Base-by-base conservation (phyloP, 2,329 filamentous ascomycete genomes). In the Drechslerella coelobrocha region DNA sequence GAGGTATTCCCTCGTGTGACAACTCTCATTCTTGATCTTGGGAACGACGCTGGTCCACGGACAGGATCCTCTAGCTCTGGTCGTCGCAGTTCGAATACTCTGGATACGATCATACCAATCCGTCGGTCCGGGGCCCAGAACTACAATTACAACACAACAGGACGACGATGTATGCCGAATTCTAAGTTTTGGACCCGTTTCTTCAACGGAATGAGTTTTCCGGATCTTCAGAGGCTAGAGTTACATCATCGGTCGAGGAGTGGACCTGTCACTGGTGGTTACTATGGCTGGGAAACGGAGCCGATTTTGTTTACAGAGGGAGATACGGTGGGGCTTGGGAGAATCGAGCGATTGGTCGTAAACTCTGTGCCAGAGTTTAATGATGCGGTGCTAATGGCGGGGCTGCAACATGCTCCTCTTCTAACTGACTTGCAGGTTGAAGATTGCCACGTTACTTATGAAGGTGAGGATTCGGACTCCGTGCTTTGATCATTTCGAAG, bases 171-270 rank as follows among this genome's bases (percentile, higher is more conserved):
- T 23, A 39, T 24, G 19, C 74, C 74, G 10, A 74, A 72, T 23
- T 2, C 54, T 12, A 61, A 73, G 26, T 75, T 75, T 54, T 75
- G 74, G 74, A 73, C 68, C 21, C 73, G 73, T 5, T 73, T 75
- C 23, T 75, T 75, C 56, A 75, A 75, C 39, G 73, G 73, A 8
- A 52, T 39, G 10, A 74, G 62, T 23, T 75, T 75, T 37, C 74
- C 74, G n/a, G 65, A 74, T 52, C 61, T 74, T 21, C 65, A 45
- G 14, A 72, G 68, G 23, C 57, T 75, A 24, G 73, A 75, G 31
- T 57, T 75, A 34, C 73, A 68, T 24, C 73, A 75, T 69, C 31
- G 43, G 4, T 47, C 47, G 7, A 45, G 56, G 51, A 17, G 31
- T 14, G 47, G 65, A 14, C 47, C 57, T 14, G 34, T 29, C 9